A percentile compares a stretch with the other conserved stretches of the same genome.
Evolutionary conservation across 306 rosid genomes (phyloP).

Genomic region (Quercus parvula): DNA sequence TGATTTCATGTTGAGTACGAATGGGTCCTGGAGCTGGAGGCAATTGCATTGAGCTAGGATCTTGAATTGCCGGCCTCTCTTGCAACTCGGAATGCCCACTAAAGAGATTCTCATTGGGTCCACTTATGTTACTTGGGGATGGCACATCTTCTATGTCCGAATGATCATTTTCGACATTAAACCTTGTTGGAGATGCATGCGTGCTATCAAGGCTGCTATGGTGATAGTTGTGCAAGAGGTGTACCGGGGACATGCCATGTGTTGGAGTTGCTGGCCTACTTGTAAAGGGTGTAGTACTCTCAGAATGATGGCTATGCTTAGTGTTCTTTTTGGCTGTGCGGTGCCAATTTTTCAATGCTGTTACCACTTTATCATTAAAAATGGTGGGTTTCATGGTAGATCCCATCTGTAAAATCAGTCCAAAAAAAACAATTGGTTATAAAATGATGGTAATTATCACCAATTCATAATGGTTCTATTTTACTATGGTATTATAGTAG

Average conservation of each 20-base stretch:
- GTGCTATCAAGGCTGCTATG: slow-evolving; percentile 24
- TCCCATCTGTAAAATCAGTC: slow-evolving; percentile 51
- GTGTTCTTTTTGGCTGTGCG: slow-evolving; percentile 41
- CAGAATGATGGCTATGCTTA: slow-evolving; percentile 31
- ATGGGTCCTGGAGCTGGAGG: background rate
- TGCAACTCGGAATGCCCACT: no score
- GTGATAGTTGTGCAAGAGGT: slow-evolving; percentile 46
- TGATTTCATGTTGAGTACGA: slow-evolving; percentile 33
- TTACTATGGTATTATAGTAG: background rate
- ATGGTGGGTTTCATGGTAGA: slow-evolving; percentile 61
- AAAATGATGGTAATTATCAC: background rate
- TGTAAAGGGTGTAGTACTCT: slow-evolving; percentile 47
- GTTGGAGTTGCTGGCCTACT: slow-evolving; percentile 57
- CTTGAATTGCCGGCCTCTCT: slow-evolving; percentile 1
- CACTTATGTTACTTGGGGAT: slow-evolving; percentile 16
- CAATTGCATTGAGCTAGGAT: slow-evolving; percentile 22
- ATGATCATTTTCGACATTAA: slow-evolving; percentile 26
- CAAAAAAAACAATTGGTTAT: background rate
- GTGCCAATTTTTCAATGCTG: slow-evolving; percentile 59
- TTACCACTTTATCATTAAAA: slow-evolving; percentile 52
- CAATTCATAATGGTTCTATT: no score
- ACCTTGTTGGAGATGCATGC: slow-evolving; percentile 32
- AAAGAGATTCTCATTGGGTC: no score
- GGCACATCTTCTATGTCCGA: slow-evolving; percentile 34
- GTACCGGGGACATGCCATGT: slow-evolving; percentile 60